Percentiles rank a stretch among this genome's conserved stretches.
Conservation (phyloP, 208 protist genomes). For the Strigomonas culicis region DNA sequence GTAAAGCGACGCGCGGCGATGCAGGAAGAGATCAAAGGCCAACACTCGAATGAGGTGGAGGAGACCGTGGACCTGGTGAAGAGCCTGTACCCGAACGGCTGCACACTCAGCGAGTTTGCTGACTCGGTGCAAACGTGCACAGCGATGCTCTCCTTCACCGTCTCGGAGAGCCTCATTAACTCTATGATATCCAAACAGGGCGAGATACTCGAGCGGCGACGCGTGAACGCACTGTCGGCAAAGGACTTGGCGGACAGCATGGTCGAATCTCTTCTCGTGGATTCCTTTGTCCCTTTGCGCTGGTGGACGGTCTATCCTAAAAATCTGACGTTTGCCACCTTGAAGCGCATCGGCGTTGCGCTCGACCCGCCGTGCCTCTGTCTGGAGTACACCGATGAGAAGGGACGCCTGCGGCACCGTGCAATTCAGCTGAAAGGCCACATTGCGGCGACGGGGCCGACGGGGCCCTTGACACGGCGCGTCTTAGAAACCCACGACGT, state of each 20-base stretch:
- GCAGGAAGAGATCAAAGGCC: slow-evolving; percentile 16
- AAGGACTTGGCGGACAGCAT: slow-evolving; percentile 45
- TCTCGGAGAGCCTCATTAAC: slow-evolving; percentile 29
- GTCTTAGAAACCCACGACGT: slow-evolving; percentile 53
- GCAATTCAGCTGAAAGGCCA: slow-evolving; percentile 36
- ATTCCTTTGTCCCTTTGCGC: slow-evolving; percentile 33
- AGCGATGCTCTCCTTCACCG: slow-evolving; percentile 53
- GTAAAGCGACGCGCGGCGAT: slow-evolving; percentile 28
- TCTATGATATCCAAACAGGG: slow-evolving; percentile 31
- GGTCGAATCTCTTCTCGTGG: slow-evolving; percentile 42
- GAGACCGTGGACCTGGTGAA: slow-evolving; percentile 50
- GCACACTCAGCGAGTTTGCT: slow-evolving; percentile 54
- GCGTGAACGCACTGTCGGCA: slow-evolving; percentile 22
- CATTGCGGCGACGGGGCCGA: slow-evolving; percentile 28
- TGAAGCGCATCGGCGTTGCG: slow-evolving; percentile 32
- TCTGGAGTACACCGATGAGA: slow-evolving; percentile 49
- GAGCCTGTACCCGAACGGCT: slow-evolving; percentile 67
- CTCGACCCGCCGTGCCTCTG: slow-evolving; percentile 32
- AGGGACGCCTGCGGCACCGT: slow-evolving; percentile 20
- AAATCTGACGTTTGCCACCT: neutral
- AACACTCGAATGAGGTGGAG: slow-evolving; percentile 23
- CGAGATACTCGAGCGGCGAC: slow-evolving; percentile 17
- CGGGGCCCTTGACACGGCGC: slow-evolving; percentile 40
- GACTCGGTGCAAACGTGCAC: slow-evolving; percentile 68
- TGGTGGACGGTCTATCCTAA: slow-evolving; percentile 54